A percentile compares a stretch with the other conserved stretches of the same genome.
Evolutionary conservation across 208 protist genomes (phyloP).

Genomic region (Acanthamoeba rhysodes): DNA sequence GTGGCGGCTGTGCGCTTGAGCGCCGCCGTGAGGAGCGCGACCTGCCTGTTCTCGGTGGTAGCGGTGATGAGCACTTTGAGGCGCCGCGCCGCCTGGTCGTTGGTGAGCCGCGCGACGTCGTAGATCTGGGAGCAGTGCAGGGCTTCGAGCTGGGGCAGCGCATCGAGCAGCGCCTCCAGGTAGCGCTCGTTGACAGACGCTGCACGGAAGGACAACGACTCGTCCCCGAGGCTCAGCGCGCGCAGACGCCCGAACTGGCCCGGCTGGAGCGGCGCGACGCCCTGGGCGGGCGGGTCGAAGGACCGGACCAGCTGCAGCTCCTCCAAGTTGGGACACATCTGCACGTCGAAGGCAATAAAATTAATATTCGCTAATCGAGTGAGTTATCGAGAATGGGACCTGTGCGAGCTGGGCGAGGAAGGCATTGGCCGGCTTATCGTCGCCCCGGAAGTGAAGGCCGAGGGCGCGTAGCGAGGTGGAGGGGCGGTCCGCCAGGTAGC

Average conservation of each 20-base stretch:
- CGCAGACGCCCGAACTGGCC: background rate
- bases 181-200: background rate
- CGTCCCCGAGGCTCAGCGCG: background rate
- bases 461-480: background rate
- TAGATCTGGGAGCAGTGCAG: background rate
- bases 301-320: background rate
- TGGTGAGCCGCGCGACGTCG: background rate
- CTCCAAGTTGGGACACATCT: slow-evolving; percentile 14
- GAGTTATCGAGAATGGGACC: no score
- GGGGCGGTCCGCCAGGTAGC: background rate
- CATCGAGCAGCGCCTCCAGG: background rate
- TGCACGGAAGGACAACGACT: background rate
- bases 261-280: background rate
- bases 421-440: background rate
- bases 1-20: background rate
- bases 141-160: background rate
- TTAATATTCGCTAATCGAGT: no score
- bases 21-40: background rate
- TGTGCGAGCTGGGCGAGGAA: background rate
- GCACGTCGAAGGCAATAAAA: background rate
- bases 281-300: background rate
- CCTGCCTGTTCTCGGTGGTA: background rate
- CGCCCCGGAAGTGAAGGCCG: background rate
- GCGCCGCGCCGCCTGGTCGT: background rate
- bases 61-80: background rate